Evolutionary conservation across 2,329 filamentous ascomycete species (phyloP), one percentile per base, ranked within the genome.

Genomic region (Tympanopsis confertula): DNA sequence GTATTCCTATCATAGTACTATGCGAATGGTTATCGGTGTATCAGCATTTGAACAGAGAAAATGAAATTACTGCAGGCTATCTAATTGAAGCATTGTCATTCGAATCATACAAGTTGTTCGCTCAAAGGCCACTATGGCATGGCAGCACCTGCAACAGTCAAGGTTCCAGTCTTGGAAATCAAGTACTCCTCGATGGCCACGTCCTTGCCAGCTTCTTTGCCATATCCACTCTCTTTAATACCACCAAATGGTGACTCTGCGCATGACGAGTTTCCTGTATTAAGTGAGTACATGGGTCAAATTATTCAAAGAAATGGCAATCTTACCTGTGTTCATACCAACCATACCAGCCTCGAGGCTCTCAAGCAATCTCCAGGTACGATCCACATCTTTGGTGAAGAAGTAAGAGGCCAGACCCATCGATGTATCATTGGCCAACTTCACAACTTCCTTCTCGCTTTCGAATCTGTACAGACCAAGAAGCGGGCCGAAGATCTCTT

Each of bases 401-500:
- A 68, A 66, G 42, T 75, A 74, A 35, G 64, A 68, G 3, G 71
- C 68, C 26, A 78, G 59, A 5, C 74, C 74, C 68, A 77, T 75
- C 40, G 61, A 68, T 1, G 69, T 71, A 45, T 73, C 60, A 49
- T 78, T 78, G 15, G 73, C 73, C 13, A 61, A 58, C 35, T 53
- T 50, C 17, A 75, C 53, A 0, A 65, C 72, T 46, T 76, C 69
- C 14, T 70, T 66, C 47, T 77, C 72, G 0, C 63, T 68, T 44
- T 72, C 69, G 53, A 78, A 78, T 3, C 61, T 63, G 35, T 59
- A 61, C 37, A 78, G 63, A 20, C 67, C 69, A 2, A 74, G 63
- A 19, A 78, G 63, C 1, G 73, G 73, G 0, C 69, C 71, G 45
- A 78, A 78, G 4, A 74, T 65, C 47, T 78, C 71, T 50, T 77